A percentile compares a stretch with the other conserved stretches of the same genome.
phyloP scores from a whole-genome alignment of 306 rosid genomes.

The Prunus armeniaca region DNA sequence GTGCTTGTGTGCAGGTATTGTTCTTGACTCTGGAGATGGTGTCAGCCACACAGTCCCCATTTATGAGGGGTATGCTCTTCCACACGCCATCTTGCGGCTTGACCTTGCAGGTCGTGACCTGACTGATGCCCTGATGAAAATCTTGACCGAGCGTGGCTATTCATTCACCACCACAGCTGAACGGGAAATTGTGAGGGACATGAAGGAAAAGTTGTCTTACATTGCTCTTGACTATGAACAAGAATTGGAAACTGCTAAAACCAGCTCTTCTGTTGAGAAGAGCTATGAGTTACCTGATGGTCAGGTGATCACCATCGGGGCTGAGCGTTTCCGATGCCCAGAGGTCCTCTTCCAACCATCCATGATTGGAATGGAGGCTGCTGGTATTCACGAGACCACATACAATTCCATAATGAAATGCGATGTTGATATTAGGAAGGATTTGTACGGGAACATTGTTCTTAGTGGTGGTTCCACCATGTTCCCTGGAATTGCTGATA shows the following conservation, averaged over 20 bases:
- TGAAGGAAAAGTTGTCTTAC: slow-evolving; percentile 50
- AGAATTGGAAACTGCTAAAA: slow-evolving; percentile 68
- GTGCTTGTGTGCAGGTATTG: slow-evolving; percentile 29
- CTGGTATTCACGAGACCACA: slow-evolving; percentile 37
- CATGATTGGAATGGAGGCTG: slow-evolving; percentile 44
- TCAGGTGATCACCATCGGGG: slow-evolving; percentile 42
- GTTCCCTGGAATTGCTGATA: slow-evolving; percentile 40
- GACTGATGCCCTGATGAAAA: slow-evolving; percentile 78
- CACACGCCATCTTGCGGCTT: slow-evolving; percentile 55
- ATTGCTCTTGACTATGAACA: slow-evolving; percentile 81
- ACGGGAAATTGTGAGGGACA: slow-evolving; percentile 83
- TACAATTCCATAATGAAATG: slow-evolving; percentile 40
- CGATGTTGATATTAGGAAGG: slow-evolving; percentile 42
- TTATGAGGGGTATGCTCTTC: slow-evolving; percentile 39
- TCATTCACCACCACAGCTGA: slow-evolving; percentile 78
- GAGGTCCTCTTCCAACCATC: slow-evolving; percentile 44
- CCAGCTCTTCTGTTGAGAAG: slow-evolving; percentile 78
- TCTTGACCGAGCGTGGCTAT: slow-evolving; percentile 79
- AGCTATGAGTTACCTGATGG: slow-evolving; percentile 59
- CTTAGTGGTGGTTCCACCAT: slow-evolving; percentile 43
- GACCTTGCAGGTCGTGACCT: slow-evolving; percentile 86
- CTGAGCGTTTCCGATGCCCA: slow-evolving; percentile 37
- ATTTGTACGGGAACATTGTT: slow-evolving; percentile 37
- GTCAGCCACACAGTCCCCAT: slow-evolving; percentile 42
- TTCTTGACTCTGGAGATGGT: slow-evolving; percentile 42